Conservation (phyloP, 805 yeast genomes). For the Candida koratica region DNA sequence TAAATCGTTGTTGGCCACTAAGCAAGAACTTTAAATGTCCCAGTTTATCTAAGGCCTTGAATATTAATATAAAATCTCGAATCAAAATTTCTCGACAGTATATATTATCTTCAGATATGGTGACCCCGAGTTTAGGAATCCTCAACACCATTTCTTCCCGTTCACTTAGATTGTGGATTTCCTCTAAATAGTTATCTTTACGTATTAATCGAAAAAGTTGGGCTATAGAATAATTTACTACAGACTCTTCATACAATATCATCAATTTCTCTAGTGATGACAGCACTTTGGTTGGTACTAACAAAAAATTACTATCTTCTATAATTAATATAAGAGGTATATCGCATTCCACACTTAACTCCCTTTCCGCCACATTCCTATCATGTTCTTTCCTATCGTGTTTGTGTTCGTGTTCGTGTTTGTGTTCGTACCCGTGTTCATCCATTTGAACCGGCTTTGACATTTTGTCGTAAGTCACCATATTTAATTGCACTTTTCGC, state of each 20-base stretch:
- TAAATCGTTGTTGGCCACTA: slow-evolving; percentile 23
- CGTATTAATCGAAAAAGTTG: slow-evolving; percentile 26
- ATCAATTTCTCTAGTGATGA: slow-evolving; percentile 21
- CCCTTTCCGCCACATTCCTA: no score
- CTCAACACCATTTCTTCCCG: slow-evolving; percentile 26
- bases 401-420: no score
- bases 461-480: no score
- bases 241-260: slow-evolving; percentile 23
- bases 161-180: slow-evolving; percentile 21
- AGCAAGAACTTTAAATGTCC: slow-evolving; percentile 19
- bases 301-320: slow-evolving; percentile 24
- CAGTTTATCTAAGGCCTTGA: slow-evolving; percentile 17
- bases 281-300: slow-evolving; percentile 19
- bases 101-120: slow-evolving; percentile 31
- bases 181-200: slow-evolving; percentile 24
- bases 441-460: no score
- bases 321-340: slow-evolving; percentile 24
- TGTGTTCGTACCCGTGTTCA: no score
- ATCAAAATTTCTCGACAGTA: slow-evolving; percentile 24
- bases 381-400: no score
- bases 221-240: slow-evolving; percentile 18
- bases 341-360: no score
- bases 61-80: slow-evolving; percentile 24
- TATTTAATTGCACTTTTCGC: no score
- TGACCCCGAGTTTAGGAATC: slow-evolving; percentile 26